Conservation (phyloP, 2,329 filamentous ascomycete species). For the Beauveria sp. region DNA sequence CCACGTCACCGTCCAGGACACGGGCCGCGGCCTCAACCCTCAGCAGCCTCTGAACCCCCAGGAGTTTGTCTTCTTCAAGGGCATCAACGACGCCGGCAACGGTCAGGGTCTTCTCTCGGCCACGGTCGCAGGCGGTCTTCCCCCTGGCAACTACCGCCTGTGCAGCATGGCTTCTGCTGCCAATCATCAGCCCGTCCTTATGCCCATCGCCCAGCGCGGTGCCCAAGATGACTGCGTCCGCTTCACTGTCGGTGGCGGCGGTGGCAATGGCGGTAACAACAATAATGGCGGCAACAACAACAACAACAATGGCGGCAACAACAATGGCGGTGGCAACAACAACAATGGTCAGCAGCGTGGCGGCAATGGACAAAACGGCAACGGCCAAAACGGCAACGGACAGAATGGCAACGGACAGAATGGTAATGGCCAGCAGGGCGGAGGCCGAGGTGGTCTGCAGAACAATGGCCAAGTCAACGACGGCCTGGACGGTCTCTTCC, state of each 20-base stretch:
- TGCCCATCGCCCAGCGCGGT: constrained; percentile 61
- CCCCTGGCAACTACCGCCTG: constrained; percentile 55
- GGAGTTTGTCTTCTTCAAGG: constrained; percentile 57
- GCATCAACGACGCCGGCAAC: constrained; percentile 55
- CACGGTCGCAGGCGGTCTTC: constrained; percentile 49
- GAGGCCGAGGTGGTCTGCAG: constrained; percentile 8
- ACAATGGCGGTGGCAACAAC: not conserved
- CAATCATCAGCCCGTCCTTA: constrained; percentile 59
- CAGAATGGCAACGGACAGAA: not conserved
- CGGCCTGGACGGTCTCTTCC: not conserved
- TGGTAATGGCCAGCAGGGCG: not conserved
- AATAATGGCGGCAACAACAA: constrained; percentile 15
- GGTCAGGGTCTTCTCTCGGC: constrained; percentile 46
- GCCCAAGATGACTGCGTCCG: constrained; percentile 58
- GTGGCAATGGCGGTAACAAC: constrained; percentile 19
- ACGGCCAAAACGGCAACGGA: constrained; percentile 6
- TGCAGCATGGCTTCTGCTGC: constrained; percentile 56
- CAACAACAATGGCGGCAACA: constrained; percentile 9
- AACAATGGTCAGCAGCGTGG: too few relatives aligned
- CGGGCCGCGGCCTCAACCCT: constrained; percentile 44
- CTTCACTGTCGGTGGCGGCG: constrained; percentile 40
- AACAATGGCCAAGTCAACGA: constrained; percentile 7
- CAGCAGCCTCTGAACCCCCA: constrained; percentile 42
- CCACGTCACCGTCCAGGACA: constrained; percentile 50
- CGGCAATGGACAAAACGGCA: constrained; percentile 11